Conservation (phyloP, 2,329 filamentous ascomycete species). For the Neurospora sp. region DNA sequence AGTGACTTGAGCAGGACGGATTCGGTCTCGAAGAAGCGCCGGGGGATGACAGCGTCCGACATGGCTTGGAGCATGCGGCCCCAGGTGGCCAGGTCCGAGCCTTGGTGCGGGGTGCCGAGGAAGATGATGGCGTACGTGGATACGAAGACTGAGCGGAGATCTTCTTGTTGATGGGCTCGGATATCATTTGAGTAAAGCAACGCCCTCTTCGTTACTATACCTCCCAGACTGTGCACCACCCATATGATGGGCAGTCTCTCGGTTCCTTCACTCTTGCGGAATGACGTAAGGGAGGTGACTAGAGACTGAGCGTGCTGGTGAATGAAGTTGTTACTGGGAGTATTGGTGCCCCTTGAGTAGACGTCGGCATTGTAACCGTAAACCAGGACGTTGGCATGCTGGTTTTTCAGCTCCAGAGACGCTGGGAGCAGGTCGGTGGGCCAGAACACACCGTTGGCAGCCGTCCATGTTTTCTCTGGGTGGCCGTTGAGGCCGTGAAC, state of each 20-base stretch:
- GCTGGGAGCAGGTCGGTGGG: conserved; percentile 56
- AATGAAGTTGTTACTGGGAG: conserved; percentile 56
- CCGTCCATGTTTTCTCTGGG: conserved; percentile 54
- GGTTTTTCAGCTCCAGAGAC: conserved; percentile 37
- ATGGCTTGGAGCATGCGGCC: conserved; percentile 58
- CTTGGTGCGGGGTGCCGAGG: conserved; percentile 66
- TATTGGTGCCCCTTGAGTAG: conserved; percentile 38
- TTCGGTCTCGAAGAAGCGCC: conserved; percentile 57
- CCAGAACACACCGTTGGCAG: conserved; percentile 54
- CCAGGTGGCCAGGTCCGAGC: conserved; percentile 60
- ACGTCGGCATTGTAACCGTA: conserved; percentile 69
- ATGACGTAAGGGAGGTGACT: conserved; percentile 51
- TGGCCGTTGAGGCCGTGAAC: conserved; percentile 63
- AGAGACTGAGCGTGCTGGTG: conserved; percentile 64
- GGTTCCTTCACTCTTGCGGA: conserved; percentile 49
- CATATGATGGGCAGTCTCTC: conserved; percentile 61
- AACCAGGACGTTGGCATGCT: conserved; percentile 55
- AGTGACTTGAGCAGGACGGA: conserved; percentile 59
- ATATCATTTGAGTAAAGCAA: conserved; percentile 58
- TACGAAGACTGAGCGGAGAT: conserved; percentile 59
- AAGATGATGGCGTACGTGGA: conserved; percentile 71
- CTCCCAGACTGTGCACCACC: conserved; percentile 65
- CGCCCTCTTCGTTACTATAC: conserved; percentile 61
- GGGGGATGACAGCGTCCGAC: conserved; percentile 54
- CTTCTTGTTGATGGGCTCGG: conserved; percentile 47